Base-by-base conservation (phyloP, 805 yeast genomes). In the Lachancea sp. region DNA sequence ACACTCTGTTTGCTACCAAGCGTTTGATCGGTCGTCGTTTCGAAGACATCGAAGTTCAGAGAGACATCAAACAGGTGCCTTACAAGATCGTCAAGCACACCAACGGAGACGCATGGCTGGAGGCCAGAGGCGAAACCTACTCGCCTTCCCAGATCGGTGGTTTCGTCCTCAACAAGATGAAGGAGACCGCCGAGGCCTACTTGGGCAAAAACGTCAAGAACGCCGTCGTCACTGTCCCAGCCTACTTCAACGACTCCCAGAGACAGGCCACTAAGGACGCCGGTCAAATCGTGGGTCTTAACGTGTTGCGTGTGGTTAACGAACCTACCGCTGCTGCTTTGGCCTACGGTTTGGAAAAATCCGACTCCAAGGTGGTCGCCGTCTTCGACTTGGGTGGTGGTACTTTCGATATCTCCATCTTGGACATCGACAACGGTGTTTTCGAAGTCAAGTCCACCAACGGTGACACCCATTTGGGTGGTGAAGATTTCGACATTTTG, bases 341-440 rank as follows among this genome's bases (percentile, higher is more conserved):
- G 62, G 96, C 96, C 53, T 88, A 88, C 71, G 96, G 96, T 73
- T 75, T 88, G 62, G 96, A 88, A 73, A 85, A 84, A 75, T 59
- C 71, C 33, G 82, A 77, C 57, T 76, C 81, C 63, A 82, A 81
- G 72, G 84, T 85, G 51, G 95, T 89, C 59, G 97, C 97, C 51
- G 97, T 89, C 55, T 89, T 90, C 74, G 97, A 89, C 73, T 78
- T 89, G 65, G 97, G 97, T 81, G 97, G 97, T 71, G 97, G 97
- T 81, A 89, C 97, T 62, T 89, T 89, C 68, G 97, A 89, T 84
- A 84, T 89, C 71, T 89, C 97, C 59, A 86, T 89, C 67, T 78
- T 89, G 66, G 97, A 90, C 77, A 90, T 89, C 61, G 96, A 90
- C 73, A 88, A 89, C 66, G 97, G 97, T 78, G 97, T 89, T 56